Conservation (phyloP, 805 yeast species). For the Blastobotrys robertii region DNA sequence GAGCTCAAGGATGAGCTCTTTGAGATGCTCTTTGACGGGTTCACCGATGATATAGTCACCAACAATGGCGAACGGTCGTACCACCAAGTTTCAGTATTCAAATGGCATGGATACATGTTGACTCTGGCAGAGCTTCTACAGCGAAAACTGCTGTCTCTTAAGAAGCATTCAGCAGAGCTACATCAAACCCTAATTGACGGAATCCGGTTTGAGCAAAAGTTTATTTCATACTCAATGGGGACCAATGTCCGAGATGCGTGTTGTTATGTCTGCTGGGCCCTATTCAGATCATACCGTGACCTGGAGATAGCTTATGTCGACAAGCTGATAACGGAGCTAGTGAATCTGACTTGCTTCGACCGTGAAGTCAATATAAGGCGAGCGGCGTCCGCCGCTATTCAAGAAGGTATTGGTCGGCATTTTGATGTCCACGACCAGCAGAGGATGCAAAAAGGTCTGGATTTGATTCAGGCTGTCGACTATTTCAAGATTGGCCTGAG, state of each 20-base stretch:
- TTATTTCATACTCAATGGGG: constrained; percentile 46
- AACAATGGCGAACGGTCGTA: constrained; percentile 9
- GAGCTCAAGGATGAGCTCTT: constrained; percentile 25
- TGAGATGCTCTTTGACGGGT: constrained; percentile 22
- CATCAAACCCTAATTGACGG: constrained; percentile 33
- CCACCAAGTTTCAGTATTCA: constrained; percentile 32
- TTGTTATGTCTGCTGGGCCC: constrained; percentile 77
- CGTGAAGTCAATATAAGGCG: constrained; percentile 63
- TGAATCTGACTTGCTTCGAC: constrained; percentile 56
- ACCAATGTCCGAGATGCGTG: constrained; percentile 73
- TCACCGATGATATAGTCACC: constrained; percentile 14
- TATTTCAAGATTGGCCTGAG: constrained; percentile 38
- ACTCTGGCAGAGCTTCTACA: constrained; percentile 42
- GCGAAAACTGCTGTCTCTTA: constrained; percentile 13
- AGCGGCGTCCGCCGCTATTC: constrained; percentile 80
- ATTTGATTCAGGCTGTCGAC: constrained; percentile 51
- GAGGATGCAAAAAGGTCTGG: constrained; percentile 27
- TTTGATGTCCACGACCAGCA: constrained; percentile 28
- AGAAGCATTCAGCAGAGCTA: constrained; percentile 9
- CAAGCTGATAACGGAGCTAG: constrained; percentile 22
- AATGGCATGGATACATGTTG: constrained; percentile 51
- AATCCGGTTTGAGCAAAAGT: constrained; percentile 48
- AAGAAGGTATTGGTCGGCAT: constrained; percentile 75
- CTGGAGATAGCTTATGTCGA: constrained; percentile 8
- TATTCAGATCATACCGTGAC: constrained; percentile 35